Conservation (phyloP, 1,139 yeast genomes). For the Scheffersomyces illinoinensis region DNA sequence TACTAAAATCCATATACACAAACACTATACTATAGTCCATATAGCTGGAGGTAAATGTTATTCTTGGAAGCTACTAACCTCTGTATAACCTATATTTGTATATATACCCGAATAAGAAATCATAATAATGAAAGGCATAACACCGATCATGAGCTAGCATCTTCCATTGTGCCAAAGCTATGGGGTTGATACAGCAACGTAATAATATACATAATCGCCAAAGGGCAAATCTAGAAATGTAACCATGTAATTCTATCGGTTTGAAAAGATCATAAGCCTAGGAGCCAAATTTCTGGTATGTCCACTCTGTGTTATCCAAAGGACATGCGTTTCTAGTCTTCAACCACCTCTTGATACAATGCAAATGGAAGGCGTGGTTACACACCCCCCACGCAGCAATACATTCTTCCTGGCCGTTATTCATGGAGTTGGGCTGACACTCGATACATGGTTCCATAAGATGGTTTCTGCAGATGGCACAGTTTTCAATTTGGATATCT, state of each 20-base stretch:
- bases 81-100: neutral
- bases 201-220: neutral
- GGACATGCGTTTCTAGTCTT: constrained; percentile 98
- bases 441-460: constrained; percentile 98
- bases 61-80: neutral
- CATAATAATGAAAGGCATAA: no score
- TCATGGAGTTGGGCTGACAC: constrained; percentile 84
- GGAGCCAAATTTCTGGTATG: constrained; percentile 74
- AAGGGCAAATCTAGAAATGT: neutral
- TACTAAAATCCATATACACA: no score
- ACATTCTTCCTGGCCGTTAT: constrained; percentile 72
- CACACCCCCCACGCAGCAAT: constrained; percentile 98
- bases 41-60: no score
- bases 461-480: constrained; percentile 98
- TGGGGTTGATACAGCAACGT: neutral
- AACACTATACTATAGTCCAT: no score
- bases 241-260: neutral
- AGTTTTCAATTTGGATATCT: constrained; percentile 88
- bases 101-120: neutral
- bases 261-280: constrained; percentile 5
- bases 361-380: constrained; percentile 92
- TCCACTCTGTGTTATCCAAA: constrained; percentile 93
- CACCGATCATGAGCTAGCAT: neutral
- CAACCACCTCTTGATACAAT: constrained; percentile 95
- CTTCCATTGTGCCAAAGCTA: neutral